Conservation (phyloP, 2,329 filamentous ascomycete genomes). For the Juglanconis oblonga region DNA sequence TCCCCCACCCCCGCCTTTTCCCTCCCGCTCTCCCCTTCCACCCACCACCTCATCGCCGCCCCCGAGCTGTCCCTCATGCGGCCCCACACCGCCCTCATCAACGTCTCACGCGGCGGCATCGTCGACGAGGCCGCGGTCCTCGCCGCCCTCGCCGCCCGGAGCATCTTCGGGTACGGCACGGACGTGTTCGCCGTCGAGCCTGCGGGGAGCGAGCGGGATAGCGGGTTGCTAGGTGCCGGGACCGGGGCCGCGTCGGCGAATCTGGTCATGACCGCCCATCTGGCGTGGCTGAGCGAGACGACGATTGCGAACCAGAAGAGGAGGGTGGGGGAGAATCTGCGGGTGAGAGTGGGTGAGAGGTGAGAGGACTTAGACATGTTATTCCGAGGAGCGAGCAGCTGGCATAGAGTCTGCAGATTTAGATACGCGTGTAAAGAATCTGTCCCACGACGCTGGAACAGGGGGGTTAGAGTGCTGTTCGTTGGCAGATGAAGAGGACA, state of each 20-base stretch:
- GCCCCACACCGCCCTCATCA: constrained; percentile 23
- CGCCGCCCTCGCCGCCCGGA: constrained; percentile 19
- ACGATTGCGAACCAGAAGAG: constrained; percentile 21
- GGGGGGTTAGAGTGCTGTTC: no score
- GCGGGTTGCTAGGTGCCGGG: constrained; percentile 19
- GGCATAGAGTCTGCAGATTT: not conserved
- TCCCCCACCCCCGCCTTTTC: constrained; percentile 24
- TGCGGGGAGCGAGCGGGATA: constrained; percentile 21
- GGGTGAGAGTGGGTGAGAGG: not conserved
- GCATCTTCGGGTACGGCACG: constrained; percentile 23
- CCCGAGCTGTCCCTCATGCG: constrained; percentile 22
- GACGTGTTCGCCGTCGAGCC: constrained; percentile 26
- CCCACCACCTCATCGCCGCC: constrained; percentile 20
- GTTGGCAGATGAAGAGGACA: no score
- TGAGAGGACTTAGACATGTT: not conserved
- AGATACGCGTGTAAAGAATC: not conserved
- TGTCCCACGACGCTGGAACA: not conserved
- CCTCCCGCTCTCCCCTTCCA: constrained; percentile 16
- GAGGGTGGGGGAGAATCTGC: constrained; percentile 21
- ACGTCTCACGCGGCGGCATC: constrained; percentile 24
- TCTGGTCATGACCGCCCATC: constrained; percentile 24
- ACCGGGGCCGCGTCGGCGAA: constrained; percentile 16
- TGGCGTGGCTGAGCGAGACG: constrained; percentile 24
- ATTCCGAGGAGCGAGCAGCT: no score
- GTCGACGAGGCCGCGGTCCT: constrained; percentile 21